Base-by-base conservation (phyloP, 176 grass and related monocot genomes). In the Eleusine coracana region DNA sequence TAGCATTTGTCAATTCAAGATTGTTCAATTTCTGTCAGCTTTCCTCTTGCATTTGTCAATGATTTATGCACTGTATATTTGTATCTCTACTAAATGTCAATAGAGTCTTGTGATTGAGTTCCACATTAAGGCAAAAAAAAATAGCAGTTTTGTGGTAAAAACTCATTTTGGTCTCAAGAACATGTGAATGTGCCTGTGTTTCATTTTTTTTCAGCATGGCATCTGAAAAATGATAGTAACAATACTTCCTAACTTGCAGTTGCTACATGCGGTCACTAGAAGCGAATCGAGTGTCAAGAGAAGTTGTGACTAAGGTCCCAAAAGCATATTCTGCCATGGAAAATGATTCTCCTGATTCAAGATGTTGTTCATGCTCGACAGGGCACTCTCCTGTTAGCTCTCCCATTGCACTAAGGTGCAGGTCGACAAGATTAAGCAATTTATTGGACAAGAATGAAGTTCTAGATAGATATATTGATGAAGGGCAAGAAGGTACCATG, bases 391-490 rank as follows among this genome's bases (percentile, higher is more conserved):
- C 88, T 84, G 78, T 84, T 61, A 79, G 68, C 49, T 88, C 92
- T 74, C 88, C 90, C 51, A 65, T 88, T 70, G 81, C 84, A 29
- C 52, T 83, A 45, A 82, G 77, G 79, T 86, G 86, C 78, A 88
- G 88, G 16, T 65, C 92, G 27, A 36, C 86, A 82, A 77, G 51
- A 20, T 45, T 91, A 68, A 81, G 66, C 76, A 88, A 83, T 70
- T 41, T 87, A 68, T 70, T 72, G 65, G 90, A 83, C 76, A 91
- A 74, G 58, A 91, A 78, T 71, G 87, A 87, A 58, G 74, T 93
- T 64, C 76, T 91, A 29, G 92, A 95, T 71, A 70, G 90, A 56
- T 93, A 89, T 69, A 88, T 95, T 79, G 95, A 93, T 83, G 86
- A 80, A 78, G 92, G 89, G 78, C 82, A 88, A 42, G 85, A 73